phyloP scores from a whole-genome alignment of 2,329 filamentous ascomycete genomes.

The Penicillium sp. region DNA sequence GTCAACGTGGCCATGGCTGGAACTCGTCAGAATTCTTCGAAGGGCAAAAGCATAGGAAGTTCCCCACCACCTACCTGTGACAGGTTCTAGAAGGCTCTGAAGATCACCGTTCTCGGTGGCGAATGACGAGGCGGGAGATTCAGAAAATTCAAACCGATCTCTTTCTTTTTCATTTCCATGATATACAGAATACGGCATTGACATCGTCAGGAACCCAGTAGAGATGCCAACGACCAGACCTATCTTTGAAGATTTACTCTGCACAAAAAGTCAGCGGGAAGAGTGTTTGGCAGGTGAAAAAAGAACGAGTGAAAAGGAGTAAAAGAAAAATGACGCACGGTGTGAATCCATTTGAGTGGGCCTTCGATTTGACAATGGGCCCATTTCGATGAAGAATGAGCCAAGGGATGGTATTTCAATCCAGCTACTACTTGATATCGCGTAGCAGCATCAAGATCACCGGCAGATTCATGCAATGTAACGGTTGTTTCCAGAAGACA shows the following conservation, averaged over 20 bases:
- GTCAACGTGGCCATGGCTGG: conserved; percentile 30
- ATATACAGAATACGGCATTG: conserved; percentile 25
- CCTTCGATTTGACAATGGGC: conserved; percentile 31
- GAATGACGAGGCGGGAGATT: conserved; percentile 19
- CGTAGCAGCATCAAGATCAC: neutral
- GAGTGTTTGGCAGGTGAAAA: neutral
- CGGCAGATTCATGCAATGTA: conserved; percentile 8
- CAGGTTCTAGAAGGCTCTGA: conserved; percentile 35
- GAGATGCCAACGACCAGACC: conserved; percentile 29
- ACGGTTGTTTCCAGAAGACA: conserved; percentile 31
- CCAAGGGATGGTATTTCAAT: conserved; percentile 18
- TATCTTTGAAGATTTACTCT: conserved; percentile 29
- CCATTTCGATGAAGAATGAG: conserved; percentile 8
- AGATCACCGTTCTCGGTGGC: conserved; percentile 10
- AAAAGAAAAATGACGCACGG: conserved; percentile 27
- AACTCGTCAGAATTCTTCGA: conserved; percentile 17
- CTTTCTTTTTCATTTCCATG: conserved; percentile 5
- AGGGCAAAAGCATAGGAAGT: neutral
- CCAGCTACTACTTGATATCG: conserved; percentile 14
- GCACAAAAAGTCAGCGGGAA: neutral
- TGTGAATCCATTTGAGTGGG: conserved; percentile 36
- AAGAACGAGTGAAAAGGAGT: neutral
- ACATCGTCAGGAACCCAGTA: conserved; percentile 30
- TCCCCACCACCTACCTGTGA: conserved; percentile 33
- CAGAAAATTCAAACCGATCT: conserved; percentile 12